Base-by-base conservation (phyloP, 2,329 filamentous ascomycete genomes). In the Cordyceps pruinosa region DNA sequence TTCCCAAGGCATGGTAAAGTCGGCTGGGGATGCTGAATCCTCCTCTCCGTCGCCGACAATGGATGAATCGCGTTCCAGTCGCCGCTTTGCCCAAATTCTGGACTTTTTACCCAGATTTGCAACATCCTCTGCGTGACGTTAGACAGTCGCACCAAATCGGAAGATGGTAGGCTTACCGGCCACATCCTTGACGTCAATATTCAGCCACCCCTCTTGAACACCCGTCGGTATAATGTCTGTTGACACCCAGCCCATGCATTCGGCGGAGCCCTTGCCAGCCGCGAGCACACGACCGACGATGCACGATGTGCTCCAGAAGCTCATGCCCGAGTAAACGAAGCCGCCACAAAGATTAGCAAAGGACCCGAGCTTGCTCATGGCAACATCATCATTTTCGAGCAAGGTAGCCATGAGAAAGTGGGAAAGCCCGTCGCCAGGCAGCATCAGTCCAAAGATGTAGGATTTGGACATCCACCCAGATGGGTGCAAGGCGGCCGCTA, bases 191-290 rank as follows among this genome's bases (percentile, higher is more conserved):
- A 78, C 77, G 23, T 82, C 77, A 47, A 86, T 76, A 57, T 82
- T 79, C 19, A 85, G 68, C 81, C 83, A 86, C 10, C 82, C 81
- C 47, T 84, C 78, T 7, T 69, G 70, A 17, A 79, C 63, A 0
- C 76, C 78, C 13, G 73, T 66, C 0, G 84, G 84, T 2, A 77
- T 64, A 19, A 86, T 75, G 54, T 84, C 79, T 30, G 80, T 84
- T 12, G 83, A 85, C 54, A 88, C 75, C 85, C 85, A 86, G 52
- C 84, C 84, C 82, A 87, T 83, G 65, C 84, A 84, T 65, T 87
- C 84, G 0, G 78, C 78, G 17, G 83, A 79, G 3, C 83, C 83
- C 54, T 78, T 78, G 8, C 82, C 80, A 28, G 83, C 84, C 30
- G 84, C 84, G 34, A 88, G 71, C 3, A 88, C 83, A 28, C 83